Evolutionary conservation across 2,329 filamentous ascomycete genomes (phyloP).

Genomic region (Fusarium citri): DNA sequence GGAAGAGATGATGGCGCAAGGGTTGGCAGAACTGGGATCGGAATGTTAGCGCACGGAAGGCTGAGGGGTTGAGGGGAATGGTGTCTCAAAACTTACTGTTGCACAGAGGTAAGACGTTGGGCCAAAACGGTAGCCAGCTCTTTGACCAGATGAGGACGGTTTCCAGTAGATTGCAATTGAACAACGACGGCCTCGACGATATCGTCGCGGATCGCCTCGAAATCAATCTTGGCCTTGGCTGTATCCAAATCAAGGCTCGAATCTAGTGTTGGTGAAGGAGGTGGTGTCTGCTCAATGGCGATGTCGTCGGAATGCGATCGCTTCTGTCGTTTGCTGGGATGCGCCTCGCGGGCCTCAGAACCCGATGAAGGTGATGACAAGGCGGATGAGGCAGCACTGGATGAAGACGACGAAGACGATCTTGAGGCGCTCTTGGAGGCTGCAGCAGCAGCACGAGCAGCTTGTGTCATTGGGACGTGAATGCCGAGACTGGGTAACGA

Average conservation of each 20-base stretch:
- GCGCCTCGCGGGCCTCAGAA: slow-evolving; percentile 50
- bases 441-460: slow-evolving; percentile 66
- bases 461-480: slow-evolving; percentile 78
- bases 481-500: slow-evolving; percentile 94
- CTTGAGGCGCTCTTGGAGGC: slow-evolving; percentile 56
- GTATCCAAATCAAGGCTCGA: slow-evolving; percentile 47
- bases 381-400: slow-evolving; percentile 47
- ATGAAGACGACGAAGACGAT: slow-evolving; percentile 43
- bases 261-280: slow-evolving; percentile 53
- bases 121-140: slow-evolving; percentile 87
- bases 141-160: slow-evolving; percentile 93
- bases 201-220: slow-evolving; percentile 90
- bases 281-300: slow-evolving; percentile 81
- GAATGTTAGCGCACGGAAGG: slow-evolving; percentile 43
- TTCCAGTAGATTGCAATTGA: slow-evolving; percentile 88
- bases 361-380: slow-evolving; percentile 49
- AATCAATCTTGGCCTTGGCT: slow-evolving; percentile 61
- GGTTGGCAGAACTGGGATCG: slow-evolving; percentile 85
- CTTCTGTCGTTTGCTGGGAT: slow-evolving; percentile 77
- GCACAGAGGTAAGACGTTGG: slow-evolving; percentile 81
- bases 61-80: slow-evolving; percentile 26
- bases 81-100: slow-evolving; percentile 76
- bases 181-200: slow-evolving; percentile 92
- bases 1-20: slow-evolving; percentile 93
- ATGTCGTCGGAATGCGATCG: slow-evolving; percentile 84